Evolutionary conservation across 768 basidiomycete species (phyloP).

Genomic region (Kwoniella bestiolae): DNA sequence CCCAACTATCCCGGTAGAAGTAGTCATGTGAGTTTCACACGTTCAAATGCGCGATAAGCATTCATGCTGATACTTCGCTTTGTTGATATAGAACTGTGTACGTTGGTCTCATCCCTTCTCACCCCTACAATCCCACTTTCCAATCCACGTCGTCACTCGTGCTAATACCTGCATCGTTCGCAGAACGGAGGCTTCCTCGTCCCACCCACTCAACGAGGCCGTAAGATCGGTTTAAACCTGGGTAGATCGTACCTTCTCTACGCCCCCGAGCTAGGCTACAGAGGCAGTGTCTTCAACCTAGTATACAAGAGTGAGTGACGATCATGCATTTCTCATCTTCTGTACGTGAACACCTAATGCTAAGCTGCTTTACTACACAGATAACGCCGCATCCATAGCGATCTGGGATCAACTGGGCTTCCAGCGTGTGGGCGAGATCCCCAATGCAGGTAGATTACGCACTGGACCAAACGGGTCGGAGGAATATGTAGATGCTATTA

Average conservation of each 20-base stretch:
- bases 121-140: neutral
- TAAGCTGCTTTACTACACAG: conserved; percentile 26
- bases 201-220: conserved; percentile 66
- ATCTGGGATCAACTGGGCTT: conserved; percentile 87
- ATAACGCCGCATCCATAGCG: conserved; percentile 67
- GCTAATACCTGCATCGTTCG: neutral
- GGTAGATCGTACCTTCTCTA: conserved; percentile 80
- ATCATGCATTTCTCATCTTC: neutral
- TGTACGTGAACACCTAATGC: neutral
- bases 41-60: neutral
- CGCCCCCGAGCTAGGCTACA: conserved; percentile 68
- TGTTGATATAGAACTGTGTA: no score
- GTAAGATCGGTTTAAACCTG: conserved; percentile 71
- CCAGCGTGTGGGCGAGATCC: conserved; percentile 71
- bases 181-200: conserved; percentile 92
- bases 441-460: conserved; percentile 66
- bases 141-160: neutral
- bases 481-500: conserved; percentile 85
- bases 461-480: conserved; percentile 72
- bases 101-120: no score
- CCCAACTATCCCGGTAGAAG: conserved; percentile 85
- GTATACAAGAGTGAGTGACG: conserved; percentile 69
- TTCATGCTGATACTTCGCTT: neutral
- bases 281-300: conserved; percentile 74
- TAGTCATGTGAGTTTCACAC: conserved; percentile 71